phyloP scores from a whole-genome alignment of 805 yeast species.

The Lipomyces kockii region DNA sequence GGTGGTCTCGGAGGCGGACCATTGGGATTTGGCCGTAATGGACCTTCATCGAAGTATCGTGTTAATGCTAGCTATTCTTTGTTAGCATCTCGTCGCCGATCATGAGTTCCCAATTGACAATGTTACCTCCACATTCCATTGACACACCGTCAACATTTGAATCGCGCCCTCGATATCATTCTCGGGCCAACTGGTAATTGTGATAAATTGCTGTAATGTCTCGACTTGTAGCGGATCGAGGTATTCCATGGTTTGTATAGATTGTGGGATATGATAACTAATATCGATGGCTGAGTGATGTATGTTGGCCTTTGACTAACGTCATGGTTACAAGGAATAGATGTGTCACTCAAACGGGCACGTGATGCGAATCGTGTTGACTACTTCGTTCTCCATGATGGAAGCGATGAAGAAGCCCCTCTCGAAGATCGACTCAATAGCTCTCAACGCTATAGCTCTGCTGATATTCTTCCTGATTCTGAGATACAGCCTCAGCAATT shows the following conservation, averaged over 20 bases:
- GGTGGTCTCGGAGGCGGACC: slow-evolving; percentile 19
- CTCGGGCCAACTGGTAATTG: slow-evolving; percentile 44
- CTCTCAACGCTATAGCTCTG: no score
- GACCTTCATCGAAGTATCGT: slow-evolving; percentile 35
- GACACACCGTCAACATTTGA: slow-evolving; percentile 42
- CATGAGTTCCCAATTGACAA: neutral
- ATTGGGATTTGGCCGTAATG: slow-evolving; percentile 27
- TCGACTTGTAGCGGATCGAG: slow-evolving; percentile 32
- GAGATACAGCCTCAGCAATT: no score
- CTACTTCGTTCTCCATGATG: no score
- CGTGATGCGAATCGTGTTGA: neutral
- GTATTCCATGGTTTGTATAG: slow-evolving; percentile 9
- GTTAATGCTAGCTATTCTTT: slow-evolving; percentile 28
- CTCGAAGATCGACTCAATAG: no score
- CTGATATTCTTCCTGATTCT: no score
- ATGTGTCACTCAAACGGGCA: neutral
- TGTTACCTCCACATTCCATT: slow-evolving; percentile 50
- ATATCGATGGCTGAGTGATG: neutral
- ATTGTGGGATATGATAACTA: neutral
- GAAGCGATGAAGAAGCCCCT: no score
- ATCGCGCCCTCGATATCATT: slow-evolving; percentile 41
- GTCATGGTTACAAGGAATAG: neutral
- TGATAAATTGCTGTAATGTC: slow-evolving; percentile 42
- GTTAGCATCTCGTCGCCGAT: neutral
- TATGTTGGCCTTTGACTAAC: neutral